These are phyloP conservation scores for Acer saccharum DNA, from an alignment of 345 rosid species.

Conservation along the genomic window DNA sequence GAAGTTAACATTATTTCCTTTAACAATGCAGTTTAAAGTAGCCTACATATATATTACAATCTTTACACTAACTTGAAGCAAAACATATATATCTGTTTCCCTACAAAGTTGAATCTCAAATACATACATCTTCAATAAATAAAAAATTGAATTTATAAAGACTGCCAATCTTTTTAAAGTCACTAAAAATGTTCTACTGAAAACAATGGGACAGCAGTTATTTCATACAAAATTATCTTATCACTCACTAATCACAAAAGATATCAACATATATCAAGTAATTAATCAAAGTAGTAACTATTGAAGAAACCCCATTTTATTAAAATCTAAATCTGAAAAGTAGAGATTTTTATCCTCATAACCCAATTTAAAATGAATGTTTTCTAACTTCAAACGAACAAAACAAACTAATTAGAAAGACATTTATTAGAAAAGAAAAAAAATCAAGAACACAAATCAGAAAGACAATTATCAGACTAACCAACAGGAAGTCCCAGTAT, in stretches of 20 bases:
- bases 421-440: not conserved
- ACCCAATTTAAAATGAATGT: not conserved
- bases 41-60: not conserved
- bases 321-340: not conserved
- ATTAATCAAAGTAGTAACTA: not conserved
- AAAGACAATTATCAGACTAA: constrained; percentile 36
- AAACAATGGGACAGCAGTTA: not conserved
- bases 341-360: not conserved
- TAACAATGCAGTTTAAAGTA: not conserved
- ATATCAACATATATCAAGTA: not conserved
- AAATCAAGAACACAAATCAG: not conserved
- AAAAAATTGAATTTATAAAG: too few relatives aligned
- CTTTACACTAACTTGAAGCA: not conserved
- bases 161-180: not conserved
- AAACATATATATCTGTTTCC: not conserved
- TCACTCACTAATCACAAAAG: not conserved
- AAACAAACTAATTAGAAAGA: not conserved
- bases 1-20: not conserved
- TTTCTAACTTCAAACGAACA: not conserved
- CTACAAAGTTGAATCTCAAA: not conserved
- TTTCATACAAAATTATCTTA: too few relatives aligned
- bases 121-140: too few relatives aligned
- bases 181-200: not conserved
- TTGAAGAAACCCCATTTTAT: not conserved
- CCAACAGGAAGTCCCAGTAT: constrained; percentile 65